Percentiles rank a stretch among this genome's conserved stretches.
Conservation (phyloP, 345 rosid genomes). For the Camelina sativa region DNA sequence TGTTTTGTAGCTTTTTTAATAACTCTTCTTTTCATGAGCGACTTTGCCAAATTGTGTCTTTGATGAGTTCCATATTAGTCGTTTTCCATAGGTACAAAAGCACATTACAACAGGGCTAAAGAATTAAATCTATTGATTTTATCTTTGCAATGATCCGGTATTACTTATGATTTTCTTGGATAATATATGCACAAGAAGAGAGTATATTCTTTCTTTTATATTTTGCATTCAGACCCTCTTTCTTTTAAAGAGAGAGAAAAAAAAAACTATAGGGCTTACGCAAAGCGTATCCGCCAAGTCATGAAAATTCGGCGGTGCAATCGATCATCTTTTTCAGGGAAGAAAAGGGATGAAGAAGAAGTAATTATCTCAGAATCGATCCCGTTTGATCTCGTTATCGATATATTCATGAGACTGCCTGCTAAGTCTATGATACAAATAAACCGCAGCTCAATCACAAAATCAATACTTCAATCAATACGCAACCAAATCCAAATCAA, state of each 20-base stretch:
- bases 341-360: neutral
- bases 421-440: neutral
- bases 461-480: too few relatives aligned
- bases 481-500: too few relatives aligned
- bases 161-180: slow-evolving; percentile 55
- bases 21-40: slow-evolving; percentile 15
- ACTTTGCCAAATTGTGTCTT: slow-evolving; percentile 6
- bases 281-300: neutral
- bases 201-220: too few relatives aligned
- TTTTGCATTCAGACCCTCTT: too few relatives aligned
- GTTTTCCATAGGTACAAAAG: neutral
- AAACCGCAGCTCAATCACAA: too few relatives aligned
- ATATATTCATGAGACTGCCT: slow-evolving; percentile 25
- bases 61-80: slow-evolving; percentile 3
- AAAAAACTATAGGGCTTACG: neutral
- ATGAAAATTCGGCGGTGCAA: neutral
- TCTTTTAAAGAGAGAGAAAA: too few relatives aligned
- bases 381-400: slow-evolving; percentile 4
- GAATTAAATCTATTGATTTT: slow-evolving; percentile 20
- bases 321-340: neutral
- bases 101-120: neutral
- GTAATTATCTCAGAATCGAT: neutral
- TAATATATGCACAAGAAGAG: too few relatives aligned
- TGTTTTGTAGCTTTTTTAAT: neutral
- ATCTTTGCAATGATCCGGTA: slow-evolving; percentile 51